A percentile compares a stretch with the other conserved stretches of the same genome.
Evolutionary conservation across 2,329 filamentous ascomycete genomes (phyloP).

Genomic region (Xylariales sp.): DNA sequence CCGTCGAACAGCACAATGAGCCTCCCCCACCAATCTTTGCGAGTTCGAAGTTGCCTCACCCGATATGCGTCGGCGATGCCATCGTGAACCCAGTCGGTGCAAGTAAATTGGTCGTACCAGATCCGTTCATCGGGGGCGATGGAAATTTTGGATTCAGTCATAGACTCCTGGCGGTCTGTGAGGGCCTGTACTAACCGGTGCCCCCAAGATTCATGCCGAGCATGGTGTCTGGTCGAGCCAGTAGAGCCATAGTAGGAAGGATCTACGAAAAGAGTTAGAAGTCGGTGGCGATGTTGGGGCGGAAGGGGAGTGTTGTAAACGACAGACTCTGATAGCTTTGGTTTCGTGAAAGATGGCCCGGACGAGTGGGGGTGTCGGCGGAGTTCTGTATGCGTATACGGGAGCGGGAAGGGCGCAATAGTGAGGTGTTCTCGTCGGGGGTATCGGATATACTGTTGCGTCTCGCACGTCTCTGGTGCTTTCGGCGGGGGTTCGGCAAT

Average conservation of each 20-base stretch:
- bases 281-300: background rate
- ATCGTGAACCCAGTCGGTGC: constrained; percentile 98
- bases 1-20: constrained; percentile 82
- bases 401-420: constrained; percentile 56
- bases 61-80: constrained; percentile 94
- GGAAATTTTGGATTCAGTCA: constrained; percentile 73
- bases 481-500: constrained; percentile 42
- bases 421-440: constrained; percentile 59
- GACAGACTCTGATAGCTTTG: constrained; percentile 59
- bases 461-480: constrained; percentile 42
- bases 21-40: constrained; percentile 87
- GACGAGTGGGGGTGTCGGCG: constrained; percentile 41
- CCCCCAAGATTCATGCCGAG: constrained; percentile 68
- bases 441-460: constrained; percentile 44
- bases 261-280: constrained; percentile 36
- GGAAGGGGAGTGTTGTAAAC: background rate
- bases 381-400: constrained; percentile 56
- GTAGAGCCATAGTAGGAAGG: constrained; percentile 46
- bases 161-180: constrained; percentile 66
- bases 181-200: constrained; percentile 72
- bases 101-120: constrained; percentile 99
- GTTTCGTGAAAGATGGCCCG: constrained; percentile 51
- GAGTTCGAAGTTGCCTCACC: constrained; percentile 81
- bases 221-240: constrained; percentile 61
- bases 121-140: constrained; percentile 84